Evolutionary conservation across 2,329 filamentous ascomycete species (phyloP).

Genomic region (Exophiala alcalophila): DNA sequence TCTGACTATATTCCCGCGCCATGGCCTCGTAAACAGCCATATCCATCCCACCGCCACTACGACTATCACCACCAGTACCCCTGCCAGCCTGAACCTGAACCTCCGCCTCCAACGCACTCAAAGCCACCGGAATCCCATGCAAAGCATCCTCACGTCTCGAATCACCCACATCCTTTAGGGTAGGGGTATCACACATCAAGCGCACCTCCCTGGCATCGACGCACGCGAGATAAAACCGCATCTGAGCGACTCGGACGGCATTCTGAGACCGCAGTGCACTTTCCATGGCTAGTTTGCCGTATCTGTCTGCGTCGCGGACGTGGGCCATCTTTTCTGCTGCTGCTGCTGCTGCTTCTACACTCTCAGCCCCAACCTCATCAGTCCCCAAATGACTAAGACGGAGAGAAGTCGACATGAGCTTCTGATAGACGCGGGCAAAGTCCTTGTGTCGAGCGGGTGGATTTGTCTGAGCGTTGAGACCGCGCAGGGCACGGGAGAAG

Average conservation of each 20-base stretch:
- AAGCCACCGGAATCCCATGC: constrained; percentile 3
- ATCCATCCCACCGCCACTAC: constrained; percentile 8
- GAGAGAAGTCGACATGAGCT: constrained; percentile 13
- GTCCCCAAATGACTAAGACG: constrained; percentile 7
- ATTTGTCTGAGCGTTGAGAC: constrained; percentile 3
- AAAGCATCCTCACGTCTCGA: constrained; percentile 5
- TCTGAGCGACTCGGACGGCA: constrained; percentile 13
- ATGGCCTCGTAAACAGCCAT: constrained; percentile 17
- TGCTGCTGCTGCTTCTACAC: not conserved
- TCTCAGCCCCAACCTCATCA: too few species aligned
- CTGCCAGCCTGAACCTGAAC: too few species aligned
- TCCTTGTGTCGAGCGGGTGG: constrained; percentile 8
- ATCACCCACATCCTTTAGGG: not conserved
- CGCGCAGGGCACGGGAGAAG: constrained; percentile 11
- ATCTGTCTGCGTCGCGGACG: constrained; percentile 13
- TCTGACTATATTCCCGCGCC: constrained; percentile 9
- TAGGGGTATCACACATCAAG: not conserved
- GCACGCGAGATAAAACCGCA: constrained; percentile 16
- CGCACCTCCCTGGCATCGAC: constrained; percentile 13
- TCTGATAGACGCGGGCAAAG: constrained; percentile 14
- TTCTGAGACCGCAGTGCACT: constrained; percentile 12
- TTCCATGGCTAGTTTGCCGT: constrained; percentile 6
- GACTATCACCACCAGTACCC: too few species aligned
- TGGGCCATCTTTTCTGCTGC: constrained; percentile 6
- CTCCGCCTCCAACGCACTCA: constrained; percentile 6